Evolutionary conservation across 176 grass and related monocot genomes (phyloP), one percentile per base, ranked within the genome.

Genomic region (Tuctoria greenei): DNA sequence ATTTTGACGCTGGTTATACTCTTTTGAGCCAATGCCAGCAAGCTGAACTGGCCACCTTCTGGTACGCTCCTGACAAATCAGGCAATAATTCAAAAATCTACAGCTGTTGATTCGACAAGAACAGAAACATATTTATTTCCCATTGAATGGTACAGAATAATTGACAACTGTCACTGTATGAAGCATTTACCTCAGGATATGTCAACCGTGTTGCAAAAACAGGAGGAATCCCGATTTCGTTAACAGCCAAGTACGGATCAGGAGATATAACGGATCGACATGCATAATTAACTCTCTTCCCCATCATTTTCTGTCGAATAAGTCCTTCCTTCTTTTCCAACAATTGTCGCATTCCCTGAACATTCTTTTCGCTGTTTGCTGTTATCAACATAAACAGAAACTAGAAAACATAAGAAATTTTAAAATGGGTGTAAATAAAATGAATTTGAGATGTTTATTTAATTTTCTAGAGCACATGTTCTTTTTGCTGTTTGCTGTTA

Each of bases 221-320:
- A 41, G 94, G 94, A 87, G 94, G 94, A 80, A 97, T 97, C 20
- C 94, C 94, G 44, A 97, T 93, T 88, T 97, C 91, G 71, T 93
- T 93, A 71, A 97, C 91, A 64, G 88, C 91, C 72, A 97, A 91
- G 79, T 89, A 93, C 0, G 91, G 91, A 89, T 97, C 94, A 18
- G 91, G 94, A 77, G 94, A 97, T 85, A 97, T 97, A 81, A 97
- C 91, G 27, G 91, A 93, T 14, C 91, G 86, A 52, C 94, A 93
- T 60, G 94, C 89, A 89, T 86, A 93, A 91, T 97, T 97, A 73
- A 97, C 94, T 67, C 94, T 97, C 72, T 97, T 97, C 16, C 94
- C 94, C 94, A 93, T 97, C 88, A 97, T 97, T 61, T 97, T 97
- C 66, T 97, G 94, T 55, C 94, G 88, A 56, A 97, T 77, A 55